These are phyloP conservation scores for Populus deltoides DNA, from an alignment of 345 rosid genomes.

Conservation along the genomic window DNA sequence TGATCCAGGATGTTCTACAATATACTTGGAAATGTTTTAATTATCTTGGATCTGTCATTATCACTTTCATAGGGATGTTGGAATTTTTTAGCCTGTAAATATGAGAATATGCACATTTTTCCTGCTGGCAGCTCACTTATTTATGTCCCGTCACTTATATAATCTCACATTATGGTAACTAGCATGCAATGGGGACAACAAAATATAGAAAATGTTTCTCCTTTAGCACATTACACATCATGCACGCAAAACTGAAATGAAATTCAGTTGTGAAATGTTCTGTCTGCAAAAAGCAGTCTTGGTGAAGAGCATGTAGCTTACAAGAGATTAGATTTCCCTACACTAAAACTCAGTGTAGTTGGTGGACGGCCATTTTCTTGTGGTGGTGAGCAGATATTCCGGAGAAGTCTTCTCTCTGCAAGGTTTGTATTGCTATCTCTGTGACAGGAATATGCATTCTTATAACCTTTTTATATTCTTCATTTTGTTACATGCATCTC, in stretches of 20 bases:
- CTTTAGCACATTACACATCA: not conserved
- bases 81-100: no score
- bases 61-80: no score
- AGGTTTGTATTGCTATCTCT: constrained; percentile 40
- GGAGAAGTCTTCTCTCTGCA: constrained; percentile 50
- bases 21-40: no score
- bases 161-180: not conserved
- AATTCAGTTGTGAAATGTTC: not conserved
- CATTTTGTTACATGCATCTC: not conserved
- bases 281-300: constrained; percentile 51
- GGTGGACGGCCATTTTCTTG: constrained; percentile 95
- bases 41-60: no score
- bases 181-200: not conserved
- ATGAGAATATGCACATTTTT: not conserved
- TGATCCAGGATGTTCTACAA: no score
- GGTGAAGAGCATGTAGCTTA: constrained; percentile 79
- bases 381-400: constrained; percentile 60
- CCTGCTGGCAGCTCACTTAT: not conserved
- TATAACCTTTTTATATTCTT: not conserved
- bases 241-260: not conserved
- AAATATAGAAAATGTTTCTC: not conserved
- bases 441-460: not conserved
- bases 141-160: not conserved
- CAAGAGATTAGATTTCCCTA: constrained; percentile 62
- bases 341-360: constrained; percentile 61